These are phyloP conservation scores for Suillus bovinus DNA, from an alignment of 768 basidiomycete species.

Conservation along the genomic window DNA sequence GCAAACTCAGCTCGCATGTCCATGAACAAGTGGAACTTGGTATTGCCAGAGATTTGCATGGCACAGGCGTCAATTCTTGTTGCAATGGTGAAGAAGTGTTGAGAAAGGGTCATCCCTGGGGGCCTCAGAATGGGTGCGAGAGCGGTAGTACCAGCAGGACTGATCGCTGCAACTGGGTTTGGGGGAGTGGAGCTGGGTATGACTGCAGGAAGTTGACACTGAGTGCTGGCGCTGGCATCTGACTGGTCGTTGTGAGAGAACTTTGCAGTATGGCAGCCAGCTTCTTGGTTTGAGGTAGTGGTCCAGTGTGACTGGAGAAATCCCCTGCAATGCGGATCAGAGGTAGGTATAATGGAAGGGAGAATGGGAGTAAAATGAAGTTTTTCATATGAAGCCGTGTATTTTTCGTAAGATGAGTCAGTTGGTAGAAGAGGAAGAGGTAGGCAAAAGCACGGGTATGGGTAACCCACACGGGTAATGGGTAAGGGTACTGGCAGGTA, in stretches of 20 bases:
- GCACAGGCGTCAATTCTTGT: conserved; percentile 8
- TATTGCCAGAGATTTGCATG: conserved; percentile 6
- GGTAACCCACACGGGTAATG: too few species aligned
- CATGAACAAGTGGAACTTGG: conserved; percentile 23
- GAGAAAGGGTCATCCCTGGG: background rate
- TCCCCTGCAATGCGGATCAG: background rate
- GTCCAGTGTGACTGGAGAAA: background rate
- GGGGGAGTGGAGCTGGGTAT: too few species aligned
- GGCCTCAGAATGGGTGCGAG: too few species aligned
- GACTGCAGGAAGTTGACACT: background rate
- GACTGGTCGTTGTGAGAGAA: background rate
- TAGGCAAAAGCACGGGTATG: too few species aligned
- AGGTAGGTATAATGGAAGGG: too few species aligned
- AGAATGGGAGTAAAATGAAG: too few species aligned
- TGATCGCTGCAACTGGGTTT: too few species aligned
- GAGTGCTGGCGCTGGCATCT: background rate
- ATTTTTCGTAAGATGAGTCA: too few species aligned
- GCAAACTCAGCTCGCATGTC: conserved; percentile 16
- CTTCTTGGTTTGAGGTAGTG: background rate
- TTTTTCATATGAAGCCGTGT: too few species aligned
- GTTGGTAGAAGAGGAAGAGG: too few species aligned
- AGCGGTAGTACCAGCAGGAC: too few species aligned
- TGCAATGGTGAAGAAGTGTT: conserved; percentile 1
- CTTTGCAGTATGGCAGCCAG: background rate
- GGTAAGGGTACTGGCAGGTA: too few species aligned